These are phyloP conservation scores for Rickenella mellea DNA, from an alignment of 768 basidiomycete species.

Conservation along the genomic window DNA sequence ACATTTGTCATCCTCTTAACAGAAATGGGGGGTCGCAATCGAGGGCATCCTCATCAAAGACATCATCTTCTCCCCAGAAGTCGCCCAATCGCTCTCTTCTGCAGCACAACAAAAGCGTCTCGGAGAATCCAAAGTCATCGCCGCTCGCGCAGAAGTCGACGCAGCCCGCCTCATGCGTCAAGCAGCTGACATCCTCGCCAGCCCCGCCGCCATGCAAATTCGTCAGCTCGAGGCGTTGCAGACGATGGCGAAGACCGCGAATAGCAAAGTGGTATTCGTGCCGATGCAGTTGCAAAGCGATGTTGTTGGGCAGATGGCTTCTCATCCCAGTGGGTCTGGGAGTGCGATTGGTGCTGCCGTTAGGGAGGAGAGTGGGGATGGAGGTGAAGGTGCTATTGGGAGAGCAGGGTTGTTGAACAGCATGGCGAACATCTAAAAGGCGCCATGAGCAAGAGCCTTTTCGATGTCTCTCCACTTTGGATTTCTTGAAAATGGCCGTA, in stretches of 20 bases:
- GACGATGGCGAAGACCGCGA: slow-evolving; percentile 86
- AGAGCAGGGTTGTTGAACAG: slow-evolving; percentile 46
- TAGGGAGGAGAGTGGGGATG: slow-evolving; percentile 29
- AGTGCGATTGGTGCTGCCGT: slow-evolving; percentile 15
- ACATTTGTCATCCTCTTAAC: neutral
- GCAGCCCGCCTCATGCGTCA: slow-evolving; percentile 92
- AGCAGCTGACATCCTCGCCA: slow-evolving; percentile 90
- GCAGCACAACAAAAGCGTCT: slow-evolving; percentile 97
- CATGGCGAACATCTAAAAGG: slow-evolving; percentile 31
- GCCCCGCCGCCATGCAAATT: slow-evolving; percentile 97
- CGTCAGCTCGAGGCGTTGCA: slow-evolving; percentile 93
- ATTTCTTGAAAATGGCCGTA: too few relatives aligned
- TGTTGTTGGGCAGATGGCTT: slow-evolving; percentile 38
- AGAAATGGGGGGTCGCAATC: slow-evolving; percentile 93
- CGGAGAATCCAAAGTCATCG: slow-evolving; percentile 94
- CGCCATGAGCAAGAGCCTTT: neutral
- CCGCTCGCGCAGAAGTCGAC: slow-evolving; percentile 93
- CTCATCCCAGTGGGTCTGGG: slow-evolving; percentile 12
- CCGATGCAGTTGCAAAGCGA: slow-evolving; percentile 86
- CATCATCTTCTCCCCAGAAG: slow-evolving; percentile 86
- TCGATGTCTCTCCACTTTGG: too few relatives aligned
- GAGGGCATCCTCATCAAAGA: slow-evolving; percentile 95
- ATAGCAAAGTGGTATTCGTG: slow-evolving; percentile 89
- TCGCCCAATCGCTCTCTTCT: slow-evolving; percentile 84
- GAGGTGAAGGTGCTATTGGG: slow-evolving; percentile 29